Percentiles rank a stretch among this genome's conserved stretches.
phyloP scores from a whole-genome alignment of 2,329 filamentous ascomycete genomes.

The Samsoniella hepiali region DNA sequence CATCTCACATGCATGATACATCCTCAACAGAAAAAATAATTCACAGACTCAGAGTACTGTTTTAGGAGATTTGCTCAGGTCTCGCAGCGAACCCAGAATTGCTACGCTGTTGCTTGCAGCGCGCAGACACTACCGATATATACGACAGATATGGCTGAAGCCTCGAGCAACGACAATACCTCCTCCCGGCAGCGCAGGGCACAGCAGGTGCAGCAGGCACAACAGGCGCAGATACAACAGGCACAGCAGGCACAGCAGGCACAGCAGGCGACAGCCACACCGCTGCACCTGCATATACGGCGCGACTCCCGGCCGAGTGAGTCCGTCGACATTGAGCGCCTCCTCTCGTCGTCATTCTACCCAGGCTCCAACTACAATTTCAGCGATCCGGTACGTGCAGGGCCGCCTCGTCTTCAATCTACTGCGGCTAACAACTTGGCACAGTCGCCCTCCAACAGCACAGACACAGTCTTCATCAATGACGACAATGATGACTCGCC shows the following conservation, averaged over 20 bases:
- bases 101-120: not conserved
- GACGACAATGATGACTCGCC: not conserved
- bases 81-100: not conserved
- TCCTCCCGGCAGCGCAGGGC: not conserved
- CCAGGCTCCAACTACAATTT: slow-evolving; percentile 8
- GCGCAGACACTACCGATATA: not conserved
- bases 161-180: not conserved
- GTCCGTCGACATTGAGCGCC: slow-evolving; percentile 5
- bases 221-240: too few relatives aligned
- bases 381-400: not conserved
- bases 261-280: not conserved
- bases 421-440: not conserved
- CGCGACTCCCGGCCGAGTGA: not conserved
- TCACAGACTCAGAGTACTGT: not conserved
- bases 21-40: slow-evolving; percentile 2
- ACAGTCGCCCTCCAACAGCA: not conserved
- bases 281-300: slow-evolving; percentile 1
- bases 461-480: not conserved
- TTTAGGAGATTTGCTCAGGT: not conserved
- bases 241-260: not conserved
- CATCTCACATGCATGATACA: not conserved
- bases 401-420: not conserved
- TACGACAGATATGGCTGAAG: not conserved
- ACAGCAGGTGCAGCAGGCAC: not conserved
- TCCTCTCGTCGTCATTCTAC: slow-evolving; percentile 13